Evolutionary conservation across 208 protist genomes (phyloP), one percentile per base, ranked within the genome.

Genomic region (Trichomonas gallinae): DNA sequence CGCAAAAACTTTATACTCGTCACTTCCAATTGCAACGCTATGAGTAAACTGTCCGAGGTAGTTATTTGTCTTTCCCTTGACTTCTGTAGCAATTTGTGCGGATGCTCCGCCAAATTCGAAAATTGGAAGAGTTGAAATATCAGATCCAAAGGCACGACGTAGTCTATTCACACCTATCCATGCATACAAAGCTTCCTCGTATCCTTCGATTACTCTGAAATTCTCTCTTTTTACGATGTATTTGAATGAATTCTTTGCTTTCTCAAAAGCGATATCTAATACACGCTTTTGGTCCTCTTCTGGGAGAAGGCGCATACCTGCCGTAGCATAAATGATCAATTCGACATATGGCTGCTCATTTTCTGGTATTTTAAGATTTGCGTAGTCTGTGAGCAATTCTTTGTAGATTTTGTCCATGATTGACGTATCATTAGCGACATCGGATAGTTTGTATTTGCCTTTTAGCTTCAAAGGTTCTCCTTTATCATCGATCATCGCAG

Each of bases 261-360:
- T 98, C 97, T 99, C 99, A 97, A 99, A 99, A 97, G 97, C 97
- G 83, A 91, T 63, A 34, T 97, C 72, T 8, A 97, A 63, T 15
- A 98, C 91, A 48, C 96, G 97, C 96, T 97, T 83, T 42, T 98
- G 98, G 97, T 99, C 99, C 26, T 97, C 96, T 45, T 98, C 97
- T 9, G 98, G 98, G 97, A 99, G 99, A 97, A 98, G 97, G 3
- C 99, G 98, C 10, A 99, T 97, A 97, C 99, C 99, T n/a, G 99
- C 81, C 42, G 81, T 85, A 23, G 81, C 81, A 42, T 42, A 85
- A 85, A 85, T n/a, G 42, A 85, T 42, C 10, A 85, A 17, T 85
- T 10, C 21, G 26, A 40, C 34, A 15, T 11, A 11, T 10, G n/a
- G 21, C 0, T 42, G 34, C 4, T 85, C 34, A 13, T 85, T 40